Base-by-base conservation (phyloP, 805 yeast species). In the Ogataea siamensis region DNA sequence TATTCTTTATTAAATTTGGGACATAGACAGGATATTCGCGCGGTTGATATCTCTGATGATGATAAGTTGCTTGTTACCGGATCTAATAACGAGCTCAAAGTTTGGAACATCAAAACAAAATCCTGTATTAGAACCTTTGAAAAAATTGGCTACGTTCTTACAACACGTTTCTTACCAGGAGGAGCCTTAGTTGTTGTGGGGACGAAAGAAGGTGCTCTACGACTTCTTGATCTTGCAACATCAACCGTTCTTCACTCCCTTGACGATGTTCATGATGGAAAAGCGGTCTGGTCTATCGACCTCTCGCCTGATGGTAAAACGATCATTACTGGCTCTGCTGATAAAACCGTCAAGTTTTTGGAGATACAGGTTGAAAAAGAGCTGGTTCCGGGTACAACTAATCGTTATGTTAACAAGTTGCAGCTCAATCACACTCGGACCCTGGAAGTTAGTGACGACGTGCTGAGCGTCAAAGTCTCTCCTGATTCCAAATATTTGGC, bases 251-350 rank as follows among this genome's bases (percentile, higher is more conserved):
- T 93, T 4, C 85, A 82, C 45, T 67, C 77, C 18, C 73, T 84
- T 7, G 83, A 82, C 40, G 74, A 67, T 22, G 97, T 95, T 0
- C 95, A 87, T 55, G 76, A 73, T 7, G 81, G 79, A 19, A 54
- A 56, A 33, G 86, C 96, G 1, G 76, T 93, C 34, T 93, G 97
- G 97, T 81, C 95, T 1, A 68, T 93, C 50, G 96, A 91, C 58
- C 58, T 93, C 22, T 77, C 91, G 2, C 75, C 83, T 10, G 95
- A 91, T 62, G 99, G 98, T 11, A 82, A 78, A 50, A 71, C 82
- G 1, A 67, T 93, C 33, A 80, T 89, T 0, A 85, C 97, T 3
- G 99, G 97, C 7, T 91, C 97, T 22, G 94, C 95, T 26, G 99
- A 93, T 61, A 89, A 89, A 57, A 65, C 76, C 4, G 83, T 91